phyloP scores from a whole-genome alignment of 2,329 filamentous ascomycete genomes.

The Aureobasidium sp. region DNA sequence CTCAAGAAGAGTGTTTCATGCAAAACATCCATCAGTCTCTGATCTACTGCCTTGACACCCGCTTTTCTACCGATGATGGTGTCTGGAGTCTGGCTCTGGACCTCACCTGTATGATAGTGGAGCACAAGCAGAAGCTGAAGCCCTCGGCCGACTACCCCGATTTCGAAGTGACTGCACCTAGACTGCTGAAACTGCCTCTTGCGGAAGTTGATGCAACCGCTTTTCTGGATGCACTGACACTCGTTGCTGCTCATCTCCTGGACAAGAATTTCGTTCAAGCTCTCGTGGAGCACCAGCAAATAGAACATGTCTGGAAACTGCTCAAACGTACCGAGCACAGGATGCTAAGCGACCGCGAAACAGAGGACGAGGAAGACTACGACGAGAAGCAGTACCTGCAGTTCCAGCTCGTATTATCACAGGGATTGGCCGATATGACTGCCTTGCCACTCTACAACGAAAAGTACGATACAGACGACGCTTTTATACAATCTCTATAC shows the following conservation, averaged over 20 bases:
- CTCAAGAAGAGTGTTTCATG: conserved; percentile 13
- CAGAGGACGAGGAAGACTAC: conserved; percentile 1
- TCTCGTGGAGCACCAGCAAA: conserved; percentile 1
- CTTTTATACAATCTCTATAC: conserved; percentile 14
- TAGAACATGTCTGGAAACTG: conserved; percentile 15
- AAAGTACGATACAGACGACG: not conserved
- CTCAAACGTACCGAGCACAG: conserved; percentile 11
- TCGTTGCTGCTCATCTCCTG: conserved; percentile 13
- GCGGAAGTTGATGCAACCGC: conserved; percentile 16
- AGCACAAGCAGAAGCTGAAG: conserved; percentile 4
- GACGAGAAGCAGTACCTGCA: conserved; percentile 14
- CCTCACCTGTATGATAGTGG: conserved; percentile 4
- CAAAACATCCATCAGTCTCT: conserved; percentile 17
- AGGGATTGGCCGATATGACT: conserved; percentile 13
- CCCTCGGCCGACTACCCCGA: not conserved
- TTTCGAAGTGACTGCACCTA: not conserved
- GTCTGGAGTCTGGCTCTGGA: conserved; percentile 9
- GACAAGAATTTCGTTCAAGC: conserved; percentile 14
- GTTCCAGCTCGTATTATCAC: conserved; percentile 8
- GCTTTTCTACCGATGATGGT: conserved; percentile 1
- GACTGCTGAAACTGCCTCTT: conserved; percentile 10
- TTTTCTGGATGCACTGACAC: conserved; percentile 16
- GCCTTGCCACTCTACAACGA: conserved; percentile 9
- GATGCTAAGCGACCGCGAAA: conserved; percentile 2
- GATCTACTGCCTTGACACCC: conserved; percentile 11